Percentiles rank a stretch among this genome's conserved stretches.
phyloP scores from a whole-genome alignment of 2,329 filamentous ascomycete species.

The Paraphaeosphaeria sporulosa region DNA sequence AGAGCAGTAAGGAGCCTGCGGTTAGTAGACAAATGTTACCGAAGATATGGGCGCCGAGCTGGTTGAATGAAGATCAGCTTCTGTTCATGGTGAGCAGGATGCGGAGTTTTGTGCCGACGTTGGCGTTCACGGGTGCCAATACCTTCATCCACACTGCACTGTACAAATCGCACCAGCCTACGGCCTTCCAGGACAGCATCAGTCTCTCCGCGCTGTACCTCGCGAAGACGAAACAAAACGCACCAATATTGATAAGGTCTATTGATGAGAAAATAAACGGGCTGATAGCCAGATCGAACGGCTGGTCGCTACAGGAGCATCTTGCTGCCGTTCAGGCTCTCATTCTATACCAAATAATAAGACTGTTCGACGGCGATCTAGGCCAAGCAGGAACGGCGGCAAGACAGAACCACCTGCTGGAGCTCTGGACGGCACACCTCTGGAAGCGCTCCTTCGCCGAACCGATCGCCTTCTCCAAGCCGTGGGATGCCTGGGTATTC shows the following conservation, averaged over 20 bases:
- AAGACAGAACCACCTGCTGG: conserved; percentile 32
- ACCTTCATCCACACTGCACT: conserved; percentile 34
- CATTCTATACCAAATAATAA: conserved; percentile 43
- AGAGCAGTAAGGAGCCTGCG: conserved; percentile 1
- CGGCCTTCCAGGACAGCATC: conserved; percentile 37
- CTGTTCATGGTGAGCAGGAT: conserved; percentile 23
- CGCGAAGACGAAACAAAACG: conserved; percentile 30
- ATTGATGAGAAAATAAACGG: conserved; percentile 32
- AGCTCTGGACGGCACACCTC: conserved; percentile 36
- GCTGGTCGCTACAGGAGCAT: conserved; percentile 35
- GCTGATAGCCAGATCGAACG: conserved; percentile 20
- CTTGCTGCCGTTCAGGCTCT: conserved; percentile 43
- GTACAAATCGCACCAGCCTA: conserved; percentile 28
- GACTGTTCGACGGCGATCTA: conserved; percentile 36
- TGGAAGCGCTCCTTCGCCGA: conserved; percentile 38
- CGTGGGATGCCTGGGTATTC: conserved; percentile 32
- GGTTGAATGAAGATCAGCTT: conserved; percentile 27
- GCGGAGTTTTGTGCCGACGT: conserved; percentile 26
- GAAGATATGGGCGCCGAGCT: conserved; percentile 24
- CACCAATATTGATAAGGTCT: conserved; percentile 23
- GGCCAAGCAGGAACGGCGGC: conserved; percentile 23
- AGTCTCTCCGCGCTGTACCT: conserved; percentile 35
- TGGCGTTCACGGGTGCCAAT: conserved; percentile 34
- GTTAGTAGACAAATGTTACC: conserved; percentile 16
- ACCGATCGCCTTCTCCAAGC: conserved; percentile 15